A percentile compares a stretch with the other conserved stretches of the same genome.
These are phyloP conservation scores for Fusarium devonianum DNA, from an alignment of 2,329 filamentous ascomycete genomes.

Conservation along the genomic window DNA sequence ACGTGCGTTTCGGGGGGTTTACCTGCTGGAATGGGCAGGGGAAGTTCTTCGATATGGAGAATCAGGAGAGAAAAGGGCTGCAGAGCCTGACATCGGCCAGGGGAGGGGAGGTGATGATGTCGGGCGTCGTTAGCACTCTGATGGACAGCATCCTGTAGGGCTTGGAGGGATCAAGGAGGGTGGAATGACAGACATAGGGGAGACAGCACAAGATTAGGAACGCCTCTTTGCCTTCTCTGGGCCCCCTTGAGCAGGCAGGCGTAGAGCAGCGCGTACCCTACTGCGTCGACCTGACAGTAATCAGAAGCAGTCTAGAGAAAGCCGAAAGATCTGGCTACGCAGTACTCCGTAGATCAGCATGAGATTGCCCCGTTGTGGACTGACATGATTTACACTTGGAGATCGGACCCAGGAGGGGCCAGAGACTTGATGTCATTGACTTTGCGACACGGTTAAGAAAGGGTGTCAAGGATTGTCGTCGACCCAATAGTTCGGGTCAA, in stretches of 20 bases:
- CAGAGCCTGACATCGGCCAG: neutral
- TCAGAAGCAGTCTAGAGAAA: neutral
- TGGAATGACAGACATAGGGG: constrained; percentile 24
- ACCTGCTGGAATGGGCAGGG: constrained; percentile 25
- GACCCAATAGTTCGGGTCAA: constrained; percentile 2
- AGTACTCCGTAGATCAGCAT: constrained; percentile 28
- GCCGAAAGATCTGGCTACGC: constrained; percentile 2
- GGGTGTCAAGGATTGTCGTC: constrained; percentile 15
- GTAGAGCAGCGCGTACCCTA: too few relatives aligned
- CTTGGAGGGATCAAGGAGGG: constrained; percentile 11
- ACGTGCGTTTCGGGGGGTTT: constrained; percentile 9
- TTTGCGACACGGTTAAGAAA: constrained; percentile 8
- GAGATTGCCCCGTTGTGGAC: constrained; percentile 6
- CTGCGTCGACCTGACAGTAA: too few relatives aligned
- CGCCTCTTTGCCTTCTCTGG: constrained; percentile 11
- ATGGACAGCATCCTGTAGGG: constrained; percentile 6
- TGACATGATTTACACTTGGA: constrained; percentile 11
- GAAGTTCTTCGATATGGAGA: too few relatives aligned
- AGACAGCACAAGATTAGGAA: neutral
- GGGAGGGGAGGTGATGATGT: constrained; percentile 26
- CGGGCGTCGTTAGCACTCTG: constrained; percentile 23
- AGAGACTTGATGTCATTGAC: constrained; percentile 33
- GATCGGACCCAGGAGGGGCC: constrained; percentile 6
- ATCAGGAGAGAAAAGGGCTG: neutral
- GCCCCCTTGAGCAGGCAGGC: neutral